Conservation (phyloP, 192 early-diverging fungal species). For the Cladochytrium replicatum region DNA sequence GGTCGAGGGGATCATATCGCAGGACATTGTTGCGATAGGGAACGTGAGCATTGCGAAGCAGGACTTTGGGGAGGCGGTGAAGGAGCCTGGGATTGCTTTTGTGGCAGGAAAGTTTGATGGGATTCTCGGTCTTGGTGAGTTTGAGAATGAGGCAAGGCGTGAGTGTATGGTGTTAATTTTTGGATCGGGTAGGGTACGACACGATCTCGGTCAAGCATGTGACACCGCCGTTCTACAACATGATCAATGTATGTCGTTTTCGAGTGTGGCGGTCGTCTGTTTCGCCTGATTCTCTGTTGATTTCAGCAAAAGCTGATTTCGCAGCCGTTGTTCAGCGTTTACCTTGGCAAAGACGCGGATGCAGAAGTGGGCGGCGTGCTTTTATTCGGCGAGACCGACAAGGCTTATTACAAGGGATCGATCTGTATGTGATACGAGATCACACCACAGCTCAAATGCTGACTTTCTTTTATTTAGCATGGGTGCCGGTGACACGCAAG, state of each 20-base stretch:
- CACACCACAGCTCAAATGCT: too few relatives aligned
- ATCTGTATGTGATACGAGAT: too few relatives aligned
- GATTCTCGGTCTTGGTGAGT: conserved; percentile 84
- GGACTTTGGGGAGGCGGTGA: conserved; percentile 92
- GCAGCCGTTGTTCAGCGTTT: conserved; percentile 84
- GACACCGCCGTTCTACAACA: conserved; percentile 91
- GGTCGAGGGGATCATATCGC: conserved; percentile 84
- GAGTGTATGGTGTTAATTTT: neutral
- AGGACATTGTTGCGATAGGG: conserved; percentile 67
- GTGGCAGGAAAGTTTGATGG: conserved; percentile 94
- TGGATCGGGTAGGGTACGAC: conserved; percentile 17
- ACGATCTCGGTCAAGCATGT: conserved; percentile 76
- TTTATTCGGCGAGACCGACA: conserved; percentile 76
- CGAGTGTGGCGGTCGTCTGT: neutral
- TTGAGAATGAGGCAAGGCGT: too few relatives aligned
- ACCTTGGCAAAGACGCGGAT: conserved; percentile 63
- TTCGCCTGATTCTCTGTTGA: neutral
- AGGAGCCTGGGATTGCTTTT: conserved; percentile 94
- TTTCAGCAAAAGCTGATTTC: conserved; percentile 56
- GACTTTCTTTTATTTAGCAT: conserved; percentile 27
- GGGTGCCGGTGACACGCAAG: conserved; percentile 80
- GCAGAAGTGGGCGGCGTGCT: conserved; percentile 75
- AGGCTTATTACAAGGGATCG: conserved; percentile 54
- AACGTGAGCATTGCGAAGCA: conserved; percentile 58
- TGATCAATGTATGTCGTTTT: conserved; percentile 50